These are phyloP conservation scores for Phytophthora pistaciae DNA, from an alignment of 352 stramenopile species.

Conservation along the genomic window DNA sequence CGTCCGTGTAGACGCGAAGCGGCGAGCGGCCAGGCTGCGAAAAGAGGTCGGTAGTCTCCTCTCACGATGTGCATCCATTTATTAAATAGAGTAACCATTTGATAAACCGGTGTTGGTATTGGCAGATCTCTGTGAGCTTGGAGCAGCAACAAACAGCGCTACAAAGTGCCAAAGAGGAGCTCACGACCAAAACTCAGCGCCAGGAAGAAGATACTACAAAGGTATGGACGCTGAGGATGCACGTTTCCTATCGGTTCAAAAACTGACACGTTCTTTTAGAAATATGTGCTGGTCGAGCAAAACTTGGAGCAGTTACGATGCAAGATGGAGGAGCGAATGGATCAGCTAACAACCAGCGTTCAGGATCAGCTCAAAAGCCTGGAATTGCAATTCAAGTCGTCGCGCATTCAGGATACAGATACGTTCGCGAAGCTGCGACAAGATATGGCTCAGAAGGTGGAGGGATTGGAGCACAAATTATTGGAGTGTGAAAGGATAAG, in stretches of 20 bases:
- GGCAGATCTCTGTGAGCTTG: constrained; percentile 23
- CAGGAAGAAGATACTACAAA: constrained; percentile 2
- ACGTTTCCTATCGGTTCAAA: not conserved
- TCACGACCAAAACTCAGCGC: not conserved
- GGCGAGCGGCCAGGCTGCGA: constrained; percentile 7
- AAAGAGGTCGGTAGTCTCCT: constrained; percentile 24
- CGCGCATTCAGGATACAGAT: constrained; percentile 6
- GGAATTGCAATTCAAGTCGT: constrained; percentile 15
- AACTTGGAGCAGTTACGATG: constrained; percentile 9
- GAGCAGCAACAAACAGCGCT: constrained; percentile 19
- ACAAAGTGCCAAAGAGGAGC: constrained; percentile 4
- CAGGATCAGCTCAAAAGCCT: constrained; percentile 21
- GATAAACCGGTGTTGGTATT: not conserved
- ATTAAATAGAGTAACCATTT: not conserved
- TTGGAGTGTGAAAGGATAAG: constrained; percentile 16
- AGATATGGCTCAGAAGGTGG: constrained; percentile 21
- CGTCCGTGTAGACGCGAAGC: constrained; percentile 20
- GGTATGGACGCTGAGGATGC: not conserved
- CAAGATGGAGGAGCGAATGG: constrained; percentile 14
- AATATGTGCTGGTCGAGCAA: constrained; percentile 21
- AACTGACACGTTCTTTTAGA: constrained; percentile 2
- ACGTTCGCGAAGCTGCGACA: constrained; percentile 20
- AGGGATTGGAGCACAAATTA: constrained; percentile 7
- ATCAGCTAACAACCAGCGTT: constrained; percentile 5
- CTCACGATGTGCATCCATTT: not conserved